phyloP scores from a whole-genome alignment of 371 early-diverging fungal genomes.

The Actinomortierella ambigua region DNA sequence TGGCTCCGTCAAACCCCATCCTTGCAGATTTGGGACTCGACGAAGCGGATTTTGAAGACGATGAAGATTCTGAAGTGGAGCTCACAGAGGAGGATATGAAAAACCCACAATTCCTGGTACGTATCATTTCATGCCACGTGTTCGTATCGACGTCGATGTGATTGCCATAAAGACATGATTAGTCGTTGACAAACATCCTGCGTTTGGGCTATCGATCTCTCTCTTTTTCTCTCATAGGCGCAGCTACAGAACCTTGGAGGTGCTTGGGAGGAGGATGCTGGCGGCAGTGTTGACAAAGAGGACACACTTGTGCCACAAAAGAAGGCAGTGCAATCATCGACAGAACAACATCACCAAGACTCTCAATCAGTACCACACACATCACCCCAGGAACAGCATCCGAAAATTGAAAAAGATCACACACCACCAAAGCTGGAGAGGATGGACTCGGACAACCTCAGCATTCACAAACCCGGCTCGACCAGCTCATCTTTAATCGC shows the following conservation, averaged over 20 bases:
- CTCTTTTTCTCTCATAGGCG: constrained; percentile 13
- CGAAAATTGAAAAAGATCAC: too few relatives aligned
- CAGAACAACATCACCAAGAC: too few relatives aligned
- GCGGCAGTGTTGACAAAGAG: too few relatives aligned
- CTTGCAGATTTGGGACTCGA: background rate
- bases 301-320: too few relatives aligned
- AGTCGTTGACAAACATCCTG: background rate
- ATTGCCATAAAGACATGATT: background rate
- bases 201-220: background rate
- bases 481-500: constrained; percentile 35
- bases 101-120: constrained; percentile 49
- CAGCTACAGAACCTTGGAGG: constrained; percentile 39
- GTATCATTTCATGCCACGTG: too few relatives aligned
- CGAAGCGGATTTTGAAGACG: constrained; percentile 6
- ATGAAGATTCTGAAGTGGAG: constrained; percentile 47
- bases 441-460: too few relatives aligned
- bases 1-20: constrained; percentile 7
- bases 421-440: too few relatives aligned
- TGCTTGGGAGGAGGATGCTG: too few relatives aligned
- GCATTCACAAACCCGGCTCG: constrained; percentile 10
- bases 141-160: background rate
- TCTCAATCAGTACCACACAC: too few relatives aligned
- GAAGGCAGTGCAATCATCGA: too few relatives aligned
- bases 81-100: constrained; percentile 56
- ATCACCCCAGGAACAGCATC: too few relatives aligned